A percentile compares a stretch with the other conserved stretches of the same genome.
phyloP scores from a whole-genome alignment of 2,329 filamentous ascomycete genomes.

The Biscogniauxia mediterranea region DNA sequence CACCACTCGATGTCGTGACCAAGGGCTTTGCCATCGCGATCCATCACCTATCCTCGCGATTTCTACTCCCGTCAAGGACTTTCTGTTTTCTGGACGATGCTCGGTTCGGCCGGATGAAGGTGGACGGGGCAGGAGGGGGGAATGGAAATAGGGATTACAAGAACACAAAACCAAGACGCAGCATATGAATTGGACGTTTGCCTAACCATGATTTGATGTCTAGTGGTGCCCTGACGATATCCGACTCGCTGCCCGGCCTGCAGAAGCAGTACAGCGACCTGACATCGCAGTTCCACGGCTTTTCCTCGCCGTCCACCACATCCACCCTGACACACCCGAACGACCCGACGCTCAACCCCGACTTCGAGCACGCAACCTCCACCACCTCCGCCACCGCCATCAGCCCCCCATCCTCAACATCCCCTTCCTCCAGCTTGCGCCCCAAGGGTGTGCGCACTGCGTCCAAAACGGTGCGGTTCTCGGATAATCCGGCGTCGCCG shows the following conservation, averaged over 20 bases:
- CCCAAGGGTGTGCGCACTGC: constrained; percentile 35
- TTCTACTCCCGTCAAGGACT: no score
- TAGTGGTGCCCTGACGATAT: constrained; percentile 49
- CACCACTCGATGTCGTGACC: no score
- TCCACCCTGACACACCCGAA: constrained; percentile 60
- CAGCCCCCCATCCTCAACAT: constrained; percentile 18
- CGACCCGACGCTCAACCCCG: constrained; percentile 57
- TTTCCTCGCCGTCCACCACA: constrained; percentile 49
- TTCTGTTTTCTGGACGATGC: no score
- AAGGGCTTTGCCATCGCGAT: no score
- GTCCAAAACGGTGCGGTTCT: constrained; percentile 83
- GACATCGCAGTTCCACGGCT: constrained; percentile 75
- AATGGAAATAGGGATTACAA: no score
- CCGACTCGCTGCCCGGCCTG: constrained; percentile 66
- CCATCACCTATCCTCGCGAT: no score
- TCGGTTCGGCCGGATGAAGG: no score
- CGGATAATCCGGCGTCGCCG: constrained; percentile 55
- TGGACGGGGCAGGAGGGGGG: no score
- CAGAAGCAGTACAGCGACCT: constrained; percentile 75
- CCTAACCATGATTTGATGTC: constrained; percentile 26
- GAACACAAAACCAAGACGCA: neutral
- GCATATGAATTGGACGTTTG: constrained; percentile 1
- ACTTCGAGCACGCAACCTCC: constrained; percentile 63
- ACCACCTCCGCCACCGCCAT: constrained; percentile 29
- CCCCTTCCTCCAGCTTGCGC: constrained; percentile 18